A percentile compares a stretch with the other conserved stretches of the same genome.
Evolutionary conservation across 495 filamentous ascomycete genomes (phyloP).

Genomic region (Podospora conica): DNA sequence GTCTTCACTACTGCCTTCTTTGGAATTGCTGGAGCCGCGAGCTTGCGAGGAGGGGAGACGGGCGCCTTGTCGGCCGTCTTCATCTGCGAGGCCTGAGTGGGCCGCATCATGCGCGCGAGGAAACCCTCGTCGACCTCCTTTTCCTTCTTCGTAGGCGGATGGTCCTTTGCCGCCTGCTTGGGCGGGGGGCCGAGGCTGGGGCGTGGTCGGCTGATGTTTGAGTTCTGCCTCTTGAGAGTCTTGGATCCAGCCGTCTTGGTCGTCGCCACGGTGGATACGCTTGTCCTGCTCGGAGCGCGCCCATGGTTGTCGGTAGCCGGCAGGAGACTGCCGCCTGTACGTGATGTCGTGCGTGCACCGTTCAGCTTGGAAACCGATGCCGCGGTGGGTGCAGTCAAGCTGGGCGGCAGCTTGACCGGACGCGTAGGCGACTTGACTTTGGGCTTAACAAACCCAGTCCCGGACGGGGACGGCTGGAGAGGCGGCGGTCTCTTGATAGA

Average conservation of each 20-base stretch:
- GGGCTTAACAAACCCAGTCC: slow-evolving; percentile 49
- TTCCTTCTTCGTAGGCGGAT: slow-evolving; percentile 36
- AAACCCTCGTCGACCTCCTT: slow-evolving; percentile 64
- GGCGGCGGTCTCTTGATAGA: slow-evolving; percentile 31
- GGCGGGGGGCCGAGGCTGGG: slow-evolving; percentile 48
- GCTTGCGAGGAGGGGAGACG: slow-evolving; percentile 37
- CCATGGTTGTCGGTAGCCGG: slow-evolving; percentile 22
- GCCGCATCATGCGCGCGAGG: slow-evolving; percentile 88
- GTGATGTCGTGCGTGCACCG: slow-evolving; percentile 31
- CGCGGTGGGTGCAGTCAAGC: slow-evolving; percentile 57
- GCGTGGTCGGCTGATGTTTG: slow-evolving; percentile 36
- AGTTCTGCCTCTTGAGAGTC: slow-evolving; percentile 36
- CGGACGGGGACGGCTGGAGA: slow-evolving; percentile 29
- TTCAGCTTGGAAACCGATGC: slow-evolving; percentile 53
- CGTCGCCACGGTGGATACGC: slow-evolving; percentile 27
- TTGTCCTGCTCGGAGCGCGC: slow-evolving; percentile 43
- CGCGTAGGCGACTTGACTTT: slow-evolving; percentile 60
- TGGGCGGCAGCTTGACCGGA: slow-evolving; percentile 53
- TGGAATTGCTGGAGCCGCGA: slow-evolving; percentile 10
- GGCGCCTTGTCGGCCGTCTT: slow-evolving; percentile 66
- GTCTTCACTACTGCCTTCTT: slow-evolving; percentile 19
- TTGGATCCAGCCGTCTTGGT: slow-evolving; percentile 16
- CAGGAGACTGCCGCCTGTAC: slow-evolving; percentile 29
- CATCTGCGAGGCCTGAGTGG: slow-evolving; percentile 70
- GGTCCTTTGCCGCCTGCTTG: slow-evolving; percentile 36